Evolutionary conservation across 345 rosid genomes (phyloP), one percentile per base, ranked within the genome.

Genomic region (Populus davidiana): DNA sequence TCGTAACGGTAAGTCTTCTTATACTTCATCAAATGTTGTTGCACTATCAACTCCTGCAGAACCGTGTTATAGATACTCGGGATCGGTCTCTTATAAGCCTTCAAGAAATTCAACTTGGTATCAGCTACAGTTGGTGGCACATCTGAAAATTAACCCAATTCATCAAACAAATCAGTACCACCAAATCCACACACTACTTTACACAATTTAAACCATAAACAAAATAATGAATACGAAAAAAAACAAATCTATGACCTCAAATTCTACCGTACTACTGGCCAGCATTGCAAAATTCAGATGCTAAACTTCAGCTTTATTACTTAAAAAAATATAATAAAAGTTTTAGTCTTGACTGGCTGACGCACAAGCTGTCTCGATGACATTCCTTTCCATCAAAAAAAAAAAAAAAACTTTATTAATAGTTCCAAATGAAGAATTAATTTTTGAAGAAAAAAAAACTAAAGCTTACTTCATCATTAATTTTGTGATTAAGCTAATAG

Each of bases 21-120:
- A 84, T 93, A 96, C 80, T 89, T 91, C 90, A 88, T 85, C 92
- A 96, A 85, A 86, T 96, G 99, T 71, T 96, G 99, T 88, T 92
- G 99, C 69, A 96, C 99, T 29, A 93, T 88, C 82, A 96, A 80
- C 85, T 96, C 99, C 85, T 91, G 99, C 23, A 96, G 77, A 59
- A 96, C 96, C 0, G 89, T 84, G 85, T 89, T 93, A 84, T 96
- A 96, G 81, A 96, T 82, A 79, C 99, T 91, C 21, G 99, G 99
- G 83, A 96, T 93, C 2, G 99, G 99, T 29, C 89, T 88, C 78
- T 88, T 96, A 59, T 93, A 96, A 13, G 93, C 92, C 85, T 87
- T 88, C 31, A 96, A 83, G 81, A 96, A 96, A 69, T 86, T 91
- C 16, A 66, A 82, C 90, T 96, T 96, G 17, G 99, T 96, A 80